Evolutionary conservation across 352 stramenopile genomes (phyloP), one percentile per base, ranked within the genome.

Genomic region (Globisporangium mamillatum): DNA sequence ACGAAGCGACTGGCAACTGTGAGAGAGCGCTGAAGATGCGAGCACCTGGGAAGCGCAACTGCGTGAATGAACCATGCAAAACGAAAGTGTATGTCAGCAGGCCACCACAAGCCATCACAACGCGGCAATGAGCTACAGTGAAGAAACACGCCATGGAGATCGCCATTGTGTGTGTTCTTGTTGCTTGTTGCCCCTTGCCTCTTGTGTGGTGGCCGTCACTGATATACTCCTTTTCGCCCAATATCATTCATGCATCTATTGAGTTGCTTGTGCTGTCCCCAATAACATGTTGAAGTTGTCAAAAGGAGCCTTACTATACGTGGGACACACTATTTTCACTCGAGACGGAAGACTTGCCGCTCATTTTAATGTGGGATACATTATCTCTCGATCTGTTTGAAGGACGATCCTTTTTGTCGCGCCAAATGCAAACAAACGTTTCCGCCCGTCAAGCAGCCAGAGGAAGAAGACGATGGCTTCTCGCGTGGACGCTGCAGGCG

Each of bases 1-100:
- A 82, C 63, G 81, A 91, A 67, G 81, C 81, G 52, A 76, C 76
- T 38, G 83, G 83, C 50, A 75, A 91, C 62, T 86, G 73, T 57
- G 48, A 64, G 16, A 76, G 63, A 25, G 83, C 81, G 57, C 67
- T 86, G 58, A 53, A 71, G n/a, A 77, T 77, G n/a, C 82, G 84
- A 34, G 69, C 72, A 32, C 66, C 70, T 0, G 72, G 63, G 56
- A 84, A 78, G 38, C 80, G 80, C 67, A 81, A 88, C 61, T 92
- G 84, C 46, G 67, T 69, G 27, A 85, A 82, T 46, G 78, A 76
- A 0, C 70, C 69, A 8, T 93, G 82, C 67, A 72, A 84, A 32
- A 59, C 73, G 46, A 64, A 88, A 32, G 68, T 83, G 56, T 90
- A 91, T 59, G 12, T 10, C 36, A 41, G 29, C 29, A 44, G 36